Base-by-base conservation (phyloP, 495 filamentous ascomycete species). In the Penicillium cinerascens region DNA sequence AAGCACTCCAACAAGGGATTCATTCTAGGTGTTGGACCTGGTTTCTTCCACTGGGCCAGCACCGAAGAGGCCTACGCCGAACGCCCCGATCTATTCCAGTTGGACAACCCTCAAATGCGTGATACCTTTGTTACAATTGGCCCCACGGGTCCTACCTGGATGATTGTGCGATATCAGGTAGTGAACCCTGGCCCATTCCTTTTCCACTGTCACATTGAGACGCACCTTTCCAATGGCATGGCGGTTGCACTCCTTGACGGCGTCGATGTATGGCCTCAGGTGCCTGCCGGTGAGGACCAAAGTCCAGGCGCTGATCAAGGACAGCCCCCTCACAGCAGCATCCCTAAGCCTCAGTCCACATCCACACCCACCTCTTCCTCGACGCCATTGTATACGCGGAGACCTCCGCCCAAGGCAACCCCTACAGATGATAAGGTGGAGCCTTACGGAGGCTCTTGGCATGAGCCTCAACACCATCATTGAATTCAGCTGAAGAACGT, bases 1-100 rank as follows among this genome's bases (percentile, higher is more conserved):
- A 82, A 82, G 63, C 79, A 82, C 59, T 70, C 70, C 44, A 81
- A 74, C 64, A 80, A 79, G 51, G 72, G 56, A 23, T 80, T 65
- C 52, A 56, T 75, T 33, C 72, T 82, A 29, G 79, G 78, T 17
- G 46, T 57, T 27, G 76, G 74, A 10, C 47, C 35, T 0, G 78
- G 76, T 0, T 42, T 44, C 2, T 82, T 76, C 56, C 72, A 67
- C 23, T 81, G 70, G 58, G 57, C 56, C 6, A 67, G 63, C 16
- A 73, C 78, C 4, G 71, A 65, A 13, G 73, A 78, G 44, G 80
- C 79, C 0, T 51, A 66, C 25, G 52, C 63, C 17, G 66, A 52
- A 52, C 20, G 60, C 57, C 49, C 78, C 0, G 60, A 79, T 0
- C 60, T 53, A 35, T 81, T 82, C 62, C 76, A 62, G 20, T 17